Percentiles rank a stretch among this genome's conserved stretches.
These are phyloP conservation scores for Rhynchosporium secalis DNA, from an alignment of 2,329 filamentous ascomycete species.

Conservation along the genomic window DNA sequence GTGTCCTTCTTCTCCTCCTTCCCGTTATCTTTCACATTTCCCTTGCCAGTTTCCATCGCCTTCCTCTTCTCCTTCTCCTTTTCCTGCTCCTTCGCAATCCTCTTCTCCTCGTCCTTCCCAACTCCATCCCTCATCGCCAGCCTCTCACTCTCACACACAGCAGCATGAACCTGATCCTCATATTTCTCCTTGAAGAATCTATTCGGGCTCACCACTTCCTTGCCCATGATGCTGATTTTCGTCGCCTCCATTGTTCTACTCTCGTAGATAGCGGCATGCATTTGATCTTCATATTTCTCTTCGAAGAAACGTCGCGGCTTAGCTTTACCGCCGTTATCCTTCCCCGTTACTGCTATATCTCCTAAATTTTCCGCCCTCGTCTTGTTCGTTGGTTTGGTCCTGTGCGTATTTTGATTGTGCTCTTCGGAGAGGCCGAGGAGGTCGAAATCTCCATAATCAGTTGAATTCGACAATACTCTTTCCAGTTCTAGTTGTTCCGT, in stretches of 20 bases:
- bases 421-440: slow-evolving; percentile 33
- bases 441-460: slow-evolving; percentile 9
- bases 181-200: too few relatives aligned
- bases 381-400: background rate
- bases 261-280: slow-evolving; percentile 16
- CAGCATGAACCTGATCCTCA: too few relatives aligned
- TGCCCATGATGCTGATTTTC: slow-evolving; percentile 12
- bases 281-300: slow-evolving; percentile 36
- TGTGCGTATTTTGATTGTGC: slow-evolving; percentile 31
- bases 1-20: too few relatives aligned
- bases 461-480: background rate
- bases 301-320: slow-evolving; percentile 31
- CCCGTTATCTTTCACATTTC: too few relatives aligned
- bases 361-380: too few relatives aligned
- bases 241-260: slow-evolving; percentile 14
- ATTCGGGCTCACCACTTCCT: too few relatives aligned
- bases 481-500: background rate
- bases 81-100: too few relatives aligned
- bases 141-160: too few relatives aligned
- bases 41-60: too few relatives aligned
- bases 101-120: too few relatives aligned
- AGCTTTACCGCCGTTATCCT: background rate
- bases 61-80: too few relatives aligned
- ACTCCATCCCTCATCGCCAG: background rate
- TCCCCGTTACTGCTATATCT: background rate